Base-by-base conservation (phyloP, 768 basidiomycete genomes). In the Russula lepida region DNA sequence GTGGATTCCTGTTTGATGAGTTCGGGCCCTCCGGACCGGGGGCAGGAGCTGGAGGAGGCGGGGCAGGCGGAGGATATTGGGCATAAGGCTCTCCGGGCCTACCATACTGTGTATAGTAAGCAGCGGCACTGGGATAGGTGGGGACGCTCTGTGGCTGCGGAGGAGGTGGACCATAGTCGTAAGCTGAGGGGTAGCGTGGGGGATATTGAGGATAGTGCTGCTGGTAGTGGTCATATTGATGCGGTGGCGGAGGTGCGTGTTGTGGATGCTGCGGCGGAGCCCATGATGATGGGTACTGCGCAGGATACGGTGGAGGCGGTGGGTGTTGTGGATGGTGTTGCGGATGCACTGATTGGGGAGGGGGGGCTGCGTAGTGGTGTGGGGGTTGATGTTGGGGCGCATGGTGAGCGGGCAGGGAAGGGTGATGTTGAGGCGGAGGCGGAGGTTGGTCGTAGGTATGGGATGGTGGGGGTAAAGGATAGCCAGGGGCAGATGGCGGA, bases 321-420 rank as follows among this genome's bases (percentile, higher is more conserved):
- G 56, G 60, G 37, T 58, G 64, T 15, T 43, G 17, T 19, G 57
- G 62, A 44, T 61, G 50, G 33, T 64, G 65, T n/a, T 54, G 33
- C 28, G 63, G 64, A 49, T 66, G 64, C 11, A 63, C 57, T 11
- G 65, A 47, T 25, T 64, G 65, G 28, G 62, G 64, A 6, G 61
- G 61, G 6, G 64, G 57, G 6, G 61, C 56, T 9, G 54, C 41
- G 33, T 64, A 66, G 32, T 63, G 58, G 17, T 56, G 58, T 25
- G 65, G 58, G 19, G 64, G 54, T 21, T 60, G 65, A 43, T 66
- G 65, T n/a, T 59, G 63, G 4, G 62, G 47, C 4, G 50, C 58
- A 23, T 62, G 60, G 12, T 64, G 63, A 1, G 63, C 30, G 1
- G 63, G 60, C 9, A 51, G 60, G 8, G 54, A 60, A 5, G 54